Conservation (phyloP, 495 filamentous ascomycete genomes). For the Parachaetomium inaequale region DNA sequence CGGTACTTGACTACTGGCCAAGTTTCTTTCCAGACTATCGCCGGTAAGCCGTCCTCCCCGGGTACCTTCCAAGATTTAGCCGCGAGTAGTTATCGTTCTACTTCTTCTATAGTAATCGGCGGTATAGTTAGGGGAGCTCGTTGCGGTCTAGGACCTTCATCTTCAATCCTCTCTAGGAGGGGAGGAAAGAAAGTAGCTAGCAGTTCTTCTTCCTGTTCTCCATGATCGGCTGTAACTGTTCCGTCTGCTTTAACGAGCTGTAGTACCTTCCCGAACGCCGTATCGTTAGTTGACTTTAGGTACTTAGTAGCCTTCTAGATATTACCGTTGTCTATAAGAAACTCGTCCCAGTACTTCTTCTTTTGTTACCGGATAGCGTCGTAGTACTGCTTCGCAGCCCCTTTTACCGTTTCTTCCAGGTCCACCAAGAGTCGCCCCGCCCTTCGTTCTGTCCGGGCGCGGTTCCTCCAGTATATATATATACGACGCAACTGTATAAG, state of each 20-base stretch:
- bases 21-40: background rate
- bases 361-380: background rate
- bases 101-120: background rate
- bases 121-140: background rate
- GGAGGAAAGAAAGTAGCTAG: conserved; percentile 6
- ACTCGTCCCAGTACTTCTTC: conserved; percentile 1
- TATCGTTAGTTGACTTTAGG: background rate
- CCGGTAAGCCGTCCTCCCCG: background rate
- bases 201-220: conserved; percentile 3
- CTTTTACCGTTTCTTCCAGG: background rate
- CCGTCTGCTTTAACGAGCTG: conserved; percentile 1
- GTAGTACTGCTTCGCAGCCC: conserved; percentile 1
- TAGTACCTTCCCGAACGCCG: background rate
- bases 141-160: conserved; percentile 1
- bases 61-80: background rate
- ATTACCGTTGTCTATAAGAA: background rate
- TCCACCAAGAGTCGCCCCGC: background rate
- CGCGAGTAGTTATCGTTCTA: background rate
- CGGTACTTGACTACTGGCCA: background rate
- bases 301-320: background rate
- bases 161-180: background rate
- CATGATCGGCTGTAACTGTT: conserved; percentile 2
- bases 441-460: background rate
- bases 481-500: background rate
- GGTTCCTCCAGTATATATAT: conserved; percentile 2